These are phyloP conservation scores for Trifolium repens DNA, from an alignment of 306 rosid species.

Conservation along the genomic window DNA sequence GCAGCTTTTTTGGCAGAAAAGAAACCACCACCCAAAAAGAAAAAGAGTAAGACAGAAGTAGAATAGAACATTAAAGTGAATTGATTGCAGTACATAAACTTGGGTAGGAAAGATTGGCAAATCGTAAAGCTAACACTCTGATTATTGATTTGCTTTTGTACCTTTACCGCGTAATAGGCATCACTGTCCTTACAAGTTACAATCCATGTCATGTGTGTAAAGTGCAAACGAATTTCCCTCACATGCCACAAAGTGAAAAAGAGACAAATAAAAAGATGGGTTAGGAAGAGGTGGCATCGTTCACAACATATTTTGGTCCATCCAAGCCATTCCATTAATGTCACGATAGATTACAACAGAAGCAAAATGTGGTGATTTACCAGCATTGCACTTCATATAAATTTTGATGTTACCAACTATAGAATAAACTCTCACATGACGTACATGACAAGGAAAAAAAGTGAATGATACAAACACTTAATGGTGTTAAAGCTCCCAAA, in stretches of 20 bases:
- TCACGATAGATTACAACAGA: constrained; percentile 55
- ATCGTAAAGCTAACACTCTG: constrained; percentile 62
- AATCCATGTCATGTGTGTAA: constrained; percentile 53
- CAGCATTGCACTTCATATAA: constrained; percentile 46
- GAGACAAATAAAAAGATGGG: not conserved
- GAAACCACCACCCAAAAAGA: constrained; percentile 29
- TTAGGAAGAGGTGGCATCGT: constrained; percentile 29
- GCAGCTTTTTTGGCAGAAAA: constrained; percentile 52
- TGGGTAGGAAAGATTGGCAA: constrained; percentile 53
- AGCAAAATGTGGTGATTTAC: constrained; percentile 48
- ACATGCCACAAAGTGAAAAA: constrained; percentile 31
- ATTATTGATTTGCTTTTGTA: constrained; percentile 43
- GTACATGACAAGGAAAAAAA: constrained; percentile 39
- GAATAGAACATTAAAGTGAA: constrained; percentile 33
- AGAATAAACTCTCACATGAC: constrained; percentile 39
- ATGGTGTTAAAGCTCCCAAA: constrained; percentile 42
- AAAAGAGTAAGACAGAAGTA: constrained; percentile 1
- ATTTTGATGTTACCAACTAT: constrained; percentile 40
- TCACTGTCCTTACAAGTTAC: constrained; percentile 49
- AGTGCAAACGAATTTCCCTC: constrained; percentile 31
- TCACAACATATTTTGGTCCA: constrained; percentile 44
- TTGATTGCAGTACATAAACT: constrained; percentile 37
- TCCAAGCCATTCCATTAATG: constrained; percentile 38
- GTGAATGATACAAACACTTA: constrained; percentile 50
- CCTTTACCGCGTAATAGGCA: constrained; percentile 33